These are phyloP conservation scores for Candida sojae DNA, from an alignment of 1,139 yeast genomes.

Conservation along the genomic window DNA sequence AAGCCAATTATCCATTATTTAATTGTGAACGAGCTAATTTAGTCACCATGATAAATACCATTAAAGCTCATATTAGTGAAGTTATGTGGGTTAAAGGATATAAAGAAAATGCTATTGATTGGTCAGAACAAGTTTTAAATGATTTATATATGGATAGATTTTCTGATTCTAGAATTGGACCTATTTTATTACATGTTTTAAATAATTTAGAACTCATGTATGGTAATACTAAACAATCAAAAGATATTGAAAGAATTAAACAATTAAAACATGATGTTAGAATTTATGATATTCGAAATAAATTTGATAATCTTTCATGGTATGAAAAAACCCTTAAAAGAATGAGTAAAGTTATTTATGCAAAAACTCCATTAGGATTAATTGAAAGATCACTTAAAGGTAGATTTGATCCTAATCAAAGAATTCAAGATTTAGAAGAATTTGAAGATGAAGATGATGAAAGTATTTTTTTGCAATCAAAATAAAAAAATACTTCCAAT, in stretches of 20 bases:
- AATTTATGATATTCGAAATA: slow-evolving; percentile 1
- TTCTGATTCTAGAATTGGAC: slow-evolving; percentile 28
- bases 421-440: slow-evolving; percentile 42
- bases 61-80: slow-evolving; percentile 65
- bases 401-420: slow-evolving; percentile 37
- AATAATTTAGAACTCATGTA: slow-evolving; percentile 37
- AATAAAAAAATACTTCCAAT: too few relatives aligned
- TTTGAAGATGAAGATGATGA: slow-evolving; percentile 46
- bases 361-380: slow-evolving; percentile 46
- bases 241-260: slow-evolving; percentile 30
- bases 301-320: slow-evolving; percentile 29
- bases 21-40: slow-evolving; percentile 36
- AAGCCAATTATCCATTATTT: slow-evolving; percentile 39
- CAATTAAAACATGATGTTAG: slow-evolving; percentile 21
- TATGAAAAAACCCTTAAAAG: slow-evolving; percentile 36
- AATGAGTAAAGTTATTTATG: slow-evolving; percentile 42
- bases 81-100: slow-evolving; percentile 62
- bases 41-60: slow-evolving; percentile 30
- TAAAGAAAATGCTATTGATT: slow-evolving; percentile 55
- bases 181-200: slow-evolving; percentile 34
- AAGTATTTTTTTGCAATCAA: slow-evolving; percentile 7
- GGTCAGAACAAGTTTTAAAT: slow-evolving; percentile 60
- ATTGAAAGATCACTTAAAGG: slow-evolving; percentile 43
- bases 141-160: slow-evolving; percentile 35
- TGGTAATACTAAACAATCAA: slow-evolving; percentile 23